Base-by-base conservation (phyloP, 768 basidiomycete species). In the Tricholoma bakamatsutake region DNA sequence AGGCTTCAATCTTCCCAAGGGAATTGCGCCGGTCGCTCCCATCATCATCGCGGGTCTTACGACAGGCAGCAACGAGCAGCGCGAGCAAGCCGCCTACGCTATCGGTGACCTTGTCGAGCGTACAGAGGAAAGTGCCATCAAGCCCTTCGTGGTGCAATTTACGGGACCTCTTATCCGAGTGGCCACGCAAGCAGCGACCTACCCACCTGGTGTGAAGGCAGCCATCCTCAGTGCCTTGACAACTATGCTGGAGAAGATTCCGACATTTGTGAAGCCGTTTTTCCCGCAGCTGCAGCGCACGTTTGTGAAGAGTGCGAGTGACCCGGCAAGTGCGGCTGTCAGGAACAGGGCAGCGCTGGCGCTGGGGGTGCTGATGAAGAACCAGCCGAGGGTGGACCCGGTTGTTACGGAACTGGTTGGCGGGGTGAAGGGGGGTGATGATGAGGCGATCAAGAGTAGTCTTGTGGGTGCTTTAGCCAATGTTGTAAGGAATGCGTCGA, bases 231-330 rank as follows among this genome's bases (percentile, higher is more conserved):
- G 80, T 33, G 91, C 95, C 5, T 80, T 99, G 50, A 82, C 85
- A 0, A 82, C 85, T 18, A 91, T 98, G 83, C 76, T 98, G 42
- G 84, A 85, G 59, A 80, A 82, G 45, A 94, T 97, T 21, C 94
- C 95, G 0, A 75, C 79, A 3, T 90, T 96, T 61, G 93, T 98
- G 62, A 92, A 90, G 69, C 96, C 96, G 2, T 98, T 98, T 85
- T 98, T 98, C 81, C 97, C 96, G 2, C 97, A 98, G 64, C 73
- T 98, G 33, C 96, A 98, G 64, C 83, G 95, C 33, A 98, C 94
- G 0, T 98, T 98, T 64, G 89, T 97, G 67, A 98, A 98, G 73
- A 90, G 93, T 43, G 80, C 88, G 2, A 82, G 87, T 55, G 95
- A 98, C 67, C 70, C 87, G 7, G 78, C 87, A 1, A 92, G 90